phyloP scores from a whole-genome alignment of 495 filamentous ascomycete genomes.

The Aspergillus nanangensis region DNA sequence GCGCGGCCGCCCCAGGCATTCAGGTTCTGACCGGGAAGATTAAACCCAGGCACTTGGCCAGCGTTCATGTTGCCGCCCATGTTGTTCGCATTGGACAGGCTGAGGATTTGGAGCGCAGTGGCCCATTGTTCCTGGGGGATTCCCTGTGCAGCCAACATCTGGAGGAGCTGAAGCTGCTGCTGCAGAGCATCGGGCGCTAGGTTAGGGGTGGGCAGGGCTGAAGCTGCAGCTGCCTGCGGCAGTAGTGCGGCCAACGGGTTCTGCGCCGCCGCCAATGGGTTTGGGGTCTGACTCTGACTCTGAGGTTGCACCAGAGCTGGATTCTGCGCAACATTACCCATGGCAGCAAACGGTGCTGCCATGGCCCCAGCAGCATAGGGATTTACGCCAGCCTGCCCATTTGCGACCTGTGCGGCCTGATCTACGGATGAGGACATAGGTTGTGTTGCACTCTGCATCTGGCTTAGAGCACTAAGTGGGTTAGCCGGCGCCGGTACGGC shows the following conservation, averaged over 20 bases:
- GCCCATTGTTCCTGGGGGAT: constrained; percentile 60
- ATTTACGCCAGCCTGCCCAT: constrained; percentile 54
- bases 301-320: constrained; percentile 45
- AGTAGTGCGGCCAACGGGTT: constrained; percentile 47
- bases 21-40: constrained; percentile 28
- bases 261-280: constrained; percentile 33
- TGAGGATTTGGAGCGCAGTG: constrained; percentile 47
- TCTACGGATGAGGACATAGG: constrained; percentile 46
- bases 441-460: constrained; percentile 40
- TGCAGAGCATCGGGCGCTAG: constrained; percentile 38
- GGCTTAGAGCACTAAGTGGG: constrained; percentile 52
- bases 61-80: constrained; percentile 30
- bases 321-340: constrained; percentile 33
- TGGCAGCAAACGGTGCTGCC: constrained; percentile 44
- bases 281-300: constrained; percentile 38
- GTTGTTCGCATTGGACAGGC: constrained; percentile 27
- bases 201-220: constrained; percentile 24
- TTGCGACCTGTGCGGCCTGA: constrained; percentile 35
- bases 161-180: constrained; percentile 61
- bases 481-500: constrained; percentile 45
- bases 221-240: constrained; percentile 30
- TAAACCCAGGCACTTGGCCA: constrained; percentile 25
- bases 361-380: constrained; percentile 52
- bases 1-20: constrained; percentile 35
- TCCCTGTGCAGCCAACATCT: constrained; percentile 54